Conservation (phyloP, 179 eudicot genomes). For the Heliamphora pulchella region DNA sequence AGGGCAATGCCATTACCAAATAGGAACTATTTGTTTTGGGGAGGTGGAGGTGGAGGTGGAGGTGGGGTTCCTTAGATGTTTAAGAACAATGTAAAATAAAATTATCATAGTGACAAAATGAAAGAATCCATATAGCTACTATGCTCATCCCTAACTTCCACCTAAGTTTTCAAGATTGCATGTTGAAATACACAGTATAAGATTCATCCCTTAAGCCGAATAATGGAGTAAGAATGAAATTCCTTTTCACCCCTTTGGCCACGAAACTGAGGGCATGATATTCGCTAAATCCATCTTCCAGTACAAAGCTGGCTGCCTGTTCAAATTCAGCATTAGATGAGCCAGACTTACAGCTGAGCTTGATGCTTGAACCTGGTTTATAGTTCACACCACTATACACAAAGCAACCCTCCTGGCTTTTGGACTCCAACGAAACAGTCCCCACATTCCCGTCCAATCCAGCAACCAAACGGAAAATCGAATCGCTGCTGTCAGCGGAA, state of each 20-base stretch:
- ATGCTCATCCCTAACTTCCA: background rate
- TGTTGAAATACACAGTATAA: slow-evolving; percentile 73
- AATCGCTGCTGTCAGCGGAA: slow-evolving; percentile 13
- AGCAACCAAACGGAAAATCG: slow-evolving; percentile 37
- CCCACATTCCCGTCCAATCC: slow-evolving; percentile 53
- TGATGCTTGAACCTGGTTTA: slow-evolving; percentile 23
- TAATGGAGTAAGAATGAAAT: slow-evolving; percentile 63
- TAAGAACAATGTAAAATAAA: background rate
- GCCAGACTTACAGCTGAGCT: slow-evolving; percentile 40
- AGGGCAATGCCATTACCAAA: too few species aligned
- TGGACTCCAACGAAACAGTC: slow-evolving; percentile 55
- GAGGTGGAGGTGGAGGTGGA: background rate
- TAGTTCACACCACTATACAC: slow-evolving; percentile 30
- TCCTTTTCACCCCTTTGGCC: slow-evolving; percentile 59
- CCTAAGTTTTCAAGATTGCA: slow-evolving; percentile 27
- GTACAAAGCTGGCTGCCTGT: slow-evolving; percentile 43
- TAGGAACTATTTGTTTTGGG: too few species aligned
- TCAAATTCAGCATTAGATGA: slow-evolving; percentile 27
- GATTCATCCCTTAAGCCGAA: slow-evolving; percentile 61
- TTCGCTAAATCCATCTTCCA: slow-evolving; percentile 47
- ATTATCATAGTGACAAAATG: background rate
- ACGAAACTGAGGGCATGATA: slow-evolving; percentile 76
- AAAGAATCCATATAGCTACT: background rate
- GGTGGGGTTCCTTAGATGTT: background rate
- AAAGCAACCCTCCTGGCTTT: slow-evolving; percentile 51